Conservation (phyloP, 305 asterid species). For the Vinca major region DNA sequence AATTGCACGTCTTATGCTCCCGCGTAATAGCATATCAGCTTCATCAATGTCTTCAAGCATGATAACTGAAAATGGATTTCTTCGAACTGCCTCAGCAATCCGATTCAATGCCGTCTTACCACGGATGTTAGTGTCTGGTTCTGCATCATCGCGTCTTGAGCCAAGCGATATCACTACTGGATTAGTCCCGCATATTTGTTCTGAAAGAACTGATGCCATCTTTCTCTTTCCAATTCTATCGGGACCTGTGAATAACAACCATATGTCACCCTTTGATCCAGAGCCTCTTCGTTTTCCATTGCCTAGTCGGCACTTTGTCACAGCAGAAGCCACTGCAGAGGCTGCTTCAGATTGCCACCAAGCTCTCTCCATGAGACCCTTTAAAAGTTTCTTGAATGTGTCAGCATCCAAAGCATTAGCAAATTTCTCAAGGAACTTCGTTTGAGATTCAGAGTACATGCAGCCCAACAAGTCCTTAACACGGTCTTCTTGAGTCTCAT, state of each 20-base stretch:
- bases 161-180: slow-evolving; percentile 62
- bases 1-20: slow-evolving; percentile 59
- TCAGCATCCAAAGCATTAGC: slow-evolving; percentile 66
- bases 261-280: slow-evolving; percentile 62
- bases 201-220: slow-evolving; percentile 68
- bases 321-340: slow-evolving; percentile 63
- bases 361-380: slow-evolving; percentile 83
- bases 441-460: slow-evolving; percentile 53
- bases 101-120: slow-evolving; percentile 79
- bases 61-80: slow-evolving; percentile 64
- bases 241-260: slow-evolving; percentile 80
- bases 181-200: slow-evolving; percentile 52
- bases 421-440: slow-evolving; percentile 53
- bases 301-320: slow-evolving; percentile 66
- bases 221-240: slow-evolving; percentile 77
- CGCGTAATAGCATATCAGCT: slow-evolving; percentile 62
- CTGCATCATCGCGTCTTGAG: slow-evolving; percentile 40
- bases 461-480: slow-evolving; percentile 66
- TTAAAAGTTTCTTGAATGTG: slow-evolving; percentile 72
- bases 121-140: slow-evolving; percentile 43
- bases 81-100: slow-evolving; percentile 72
- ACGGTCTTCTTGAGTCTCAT: slow-evolving; percentile 32
- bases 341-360: slow-evolving; percentile 99
- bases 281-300: slow-evolving; percentile 63
- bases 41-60: slow-evolving; percentile 80